Evolutionary conservation across 2,329 filamentous ascomycete genomes (phyloP), one percentile per base, ranked within the genome.

Genomic region (Clonostachys solani): DNA sequence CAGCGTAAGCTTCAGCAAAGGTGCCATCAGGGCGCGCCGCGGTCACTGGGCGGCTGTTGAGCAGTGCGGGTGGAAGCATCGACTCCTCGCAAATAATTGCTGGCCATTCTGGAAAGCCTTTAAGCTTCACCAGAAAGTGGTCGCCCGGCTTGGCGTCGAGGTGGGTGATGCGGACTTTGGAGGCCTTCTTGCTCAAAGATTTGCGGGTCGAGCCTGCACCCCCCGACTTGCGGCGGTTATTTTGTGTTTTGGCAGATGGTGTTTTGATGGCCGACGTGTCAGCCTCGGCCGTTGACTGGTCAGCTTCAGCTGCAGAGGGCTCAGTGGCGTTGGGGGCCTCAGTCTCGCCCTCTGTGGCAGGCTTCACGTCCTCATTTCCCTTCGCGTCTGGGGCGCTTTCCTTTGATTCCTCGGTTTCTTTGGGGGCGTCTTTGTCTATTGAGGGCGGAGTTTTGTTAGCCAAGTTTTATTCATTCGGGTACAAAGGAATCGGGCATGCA

Each of bases 31-130:
- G 72, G 49, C 87, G 83, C 57, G 82, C 84, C 18, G 92, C 91
- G 41, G 89, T 91, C 46, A 95, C 89, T 9, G 92, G 94, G 51
- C 94, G 86, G 42, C 80, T 81, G 59, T 79, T 87, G 47, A 95
- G 70, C 19, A 99, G 79, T 13, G 78, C 83, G 49, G 84, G 76
- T 3, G 94, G 92, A 17, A 99, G 83, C 86, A 99, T 97, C 52
- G 86, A 84, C 66, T 99, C 92, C 63, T 96, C 91, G 65, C 89
- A 94, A 57, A 99, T 83, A 62, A 99, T 88, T 47, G 90, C 86
- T 15, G 94, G 94, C 94, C 94, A 99, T 37, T 89, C 86, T 33
- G 94, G 89, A 67, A 89, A 95, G 50, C 92, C 94, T 76, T 95
- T 96, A 67, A 99, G 84, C 66, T 92, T 89, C 54, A 95, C 90